Evolutionary conservation across 208 protist genomes (phyloP).

Genomic region (Acanthamoeba quina): DNA sequence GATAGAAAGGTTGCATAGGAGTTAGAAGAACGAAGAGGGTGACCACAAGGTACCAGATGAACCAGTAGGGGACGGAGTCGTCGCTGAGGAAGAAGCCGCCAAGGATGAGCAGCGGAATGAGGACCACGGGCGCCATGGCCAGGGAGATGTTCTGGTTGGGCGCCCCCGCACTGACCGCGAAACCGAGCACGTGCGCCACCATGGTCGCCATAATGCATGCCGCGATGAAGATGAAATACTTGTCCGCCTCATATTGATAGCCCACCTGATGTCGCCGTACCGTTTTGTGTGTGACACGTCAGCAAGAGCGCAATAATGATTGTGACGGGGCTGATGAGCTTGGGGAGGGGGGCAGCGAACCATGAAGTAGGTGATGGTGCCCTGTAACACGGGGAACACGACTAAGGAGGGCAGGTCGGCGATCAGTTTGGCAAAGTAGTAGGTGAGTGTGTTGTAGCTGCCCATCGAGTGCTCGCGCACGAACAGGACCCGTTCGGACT

Average conservation of each 20-base stretch:
- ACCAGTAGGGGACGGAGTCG: slow-evolving; percentile 4
- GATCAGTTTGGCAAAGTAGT: neutral
- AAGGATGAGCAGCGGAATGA: slow-evolving; percentile 48
- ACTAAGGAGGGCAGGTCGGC: slow-evolving; percentile 18
- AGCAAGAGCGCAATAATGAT: too few relatives aligned
- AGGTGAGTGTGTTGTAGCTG: slow-evolving; percentile 24
- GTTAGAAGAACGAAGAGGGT: too few relatives aligned
- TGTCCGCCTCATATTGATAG: slow-evolving; percentile 4
- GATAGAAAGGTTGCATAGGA: too few relatives aligned
- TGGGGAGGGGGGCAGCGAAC: too few relatives aligned
- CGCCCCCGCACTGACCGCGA: slow-evolving; percentile 1
- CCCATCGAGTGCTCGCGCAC: slow-evolving; percentile 57
- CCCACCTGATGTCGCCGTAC: too few relatives aligned
- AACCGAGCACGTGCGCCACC: slow-evolving; percentile 7
- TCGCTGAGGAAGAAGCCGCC: slow-evolving; percentile 13
- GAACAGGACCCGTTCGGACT: neutral
- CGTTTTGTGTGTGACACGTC: too few relatives aligned
- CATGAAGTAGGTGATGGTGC: slow-evolving; percentile 60
- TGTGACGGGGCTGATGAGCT: too few relatives aligned
- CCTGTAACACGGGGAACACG: neutral
- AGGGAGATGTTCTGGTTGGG: neutral
- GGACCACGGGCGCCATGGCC: neutral
- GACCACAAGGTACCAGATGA: slow-evolving; percentile 7
- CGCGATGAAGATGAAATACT: slow-evolving; percentile 61
- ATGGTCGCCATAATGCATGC: neutral